These are phyloP conservation scores for Zarea fungicola DNA, from an alignment of 2,329 filamentous ascomycete genomes.

Conservation along the genomic window DNA sequence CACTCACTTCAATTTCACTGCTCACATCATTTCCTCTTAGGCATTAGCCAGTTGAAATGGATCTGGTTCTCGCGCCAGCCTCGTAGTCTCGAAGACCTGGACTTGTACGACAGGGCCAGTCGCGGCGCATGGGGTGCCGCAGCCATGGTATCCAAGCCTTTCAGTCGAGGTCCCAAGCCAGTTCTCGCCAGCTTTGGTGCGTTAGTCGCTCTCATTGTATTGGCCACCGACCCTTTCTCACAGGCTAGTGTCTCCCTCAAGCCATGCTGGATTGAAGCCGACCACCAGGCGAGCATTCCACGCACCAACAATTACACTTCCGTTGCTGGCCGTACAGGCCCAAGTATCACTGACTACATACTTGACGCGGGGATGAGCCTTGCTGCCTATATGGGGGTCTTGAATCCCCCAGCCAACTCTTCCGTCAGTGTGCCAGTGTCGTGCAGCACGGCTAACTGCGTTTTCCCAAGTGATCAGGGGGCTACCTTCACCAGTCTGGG, in stretches of 20 bases:
- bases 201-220: background rate
- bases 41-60: conserved; percentile 2
- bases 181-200: background rate
- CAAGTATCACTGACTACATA: background rate
- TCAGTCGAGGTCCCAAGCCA: background rate
- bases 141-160: background rate
- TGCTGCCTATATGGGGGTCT: background rate
- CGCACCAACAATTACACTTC: background rate
- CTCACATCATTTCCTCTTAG: background rate
- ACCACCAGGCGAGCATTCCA: background rate
- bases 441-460: background rate
- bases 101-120: background rate
- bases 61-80: conserved; percentile 1
- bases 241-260: background rate
- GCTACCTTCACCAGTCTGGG: background rate
- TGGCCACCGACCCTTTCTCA: background rate
- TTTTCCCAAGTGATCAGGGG: background rate
- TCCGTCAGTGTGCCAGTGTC: background rate
- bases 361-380: background rate
- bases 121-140: background rate
- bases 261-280: background rate
- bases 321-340: background rate
- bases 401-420: background rate
- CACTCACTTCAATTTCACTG: background rate
- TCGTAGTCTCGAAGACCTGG: background rate